Base-by-base conservation (phyloP, 805 yeast genomes). In the Metschnikowia peoriensis region DNA sequence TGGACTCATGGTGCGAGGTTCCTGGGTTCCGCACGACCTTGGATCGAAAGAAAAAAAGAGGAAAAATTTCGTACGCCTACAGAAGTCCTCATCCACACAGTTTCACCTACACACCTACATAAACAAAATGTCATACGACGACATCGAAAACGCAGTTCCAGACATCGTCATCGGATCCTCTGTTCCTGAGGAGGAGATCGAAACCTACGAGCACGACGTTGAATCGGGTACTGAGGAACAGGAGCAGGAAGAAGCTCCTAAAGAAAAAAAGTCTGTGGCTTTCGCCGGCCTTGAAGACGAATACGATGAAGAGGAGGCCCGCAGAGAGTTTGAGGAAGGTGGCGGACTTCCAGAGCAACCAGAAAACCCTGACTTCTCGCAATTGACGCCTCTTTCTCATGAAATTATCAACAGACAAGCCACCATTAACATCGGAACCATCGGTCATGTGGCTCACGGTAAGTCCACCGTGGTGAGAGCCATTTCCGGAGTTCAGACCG, bases 371-470 rank as follows among this genome's bases (percentile, higher is more conserved):
- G 97, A 92, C 68, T 87, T 93, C 65, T 60, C 87, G 40, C 68
- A 75, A 60, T 75, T 94, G 74, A 89, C 93, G 45, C 97, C 99
- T 35, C 77, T 89, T 57, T 86, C 96, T 7, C 94, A 96, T 50
- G 99, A 92, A 67, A 96, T 94, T 68, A 94, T 94, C 75, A 89
- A 89, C 72, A 88, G 99, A 82, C 99, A 94, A 78, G 99, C 99
- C 57, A 94, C 99, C 46, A 90, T 94, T 69, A 94, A 94, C 73
- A 94, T 94, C 67, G 99, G 99, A 74, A 90, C 97, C 54, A 90
- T 90, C 71, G 97, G 96, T 56, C 97, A 89, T 73, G 97, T 90
- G 61, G 97, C 97, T 52, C 97, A 90, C 78, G 97, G 97, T 73
- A 90, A 90, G 72, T 84, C 91, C 52, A 90, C 97, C 10, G 97